Conservation (phyloP, 1,284 basidiomycete species). For the Tremellales sp. region DNA sequence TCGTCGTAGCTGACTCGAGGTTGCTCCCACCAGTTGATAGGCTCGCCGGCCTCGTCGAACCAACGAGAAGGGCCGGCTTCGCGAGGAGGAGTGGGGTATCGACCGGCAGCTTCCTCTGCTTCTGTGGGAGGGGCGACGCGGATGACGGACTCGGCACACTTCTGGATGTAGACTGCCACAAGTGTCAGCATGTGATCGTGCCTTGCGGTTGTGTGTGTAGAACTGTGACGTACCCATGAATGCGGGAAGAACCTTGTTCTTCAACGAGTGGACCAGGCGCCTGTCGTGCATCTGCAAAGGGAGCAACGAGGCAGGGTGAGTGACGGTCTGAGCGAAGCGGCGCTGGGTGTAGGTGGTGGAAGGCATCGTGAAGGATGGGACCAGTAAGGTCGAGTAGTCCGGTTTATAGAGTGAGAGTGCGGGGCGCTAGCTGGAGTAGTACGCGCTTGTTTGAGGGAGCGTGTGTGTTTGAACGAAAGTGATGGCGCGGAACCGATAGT, state of each 20-base stretch:
- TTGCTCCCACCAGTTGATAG: conserved; percentile 47
- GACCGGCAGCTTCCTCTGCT: conserved; percentile 11
- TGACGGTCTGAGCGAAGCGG: too few species aligned
- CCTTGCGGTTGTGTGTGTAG: not conserved
- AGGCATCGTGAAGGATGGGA: too few species aligned
- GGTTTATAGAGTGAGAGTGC: too few species aligned
- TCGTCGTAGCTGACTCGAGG: conserved; percentile 29
- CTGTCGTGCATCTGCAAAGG: conserved; percentile 64
- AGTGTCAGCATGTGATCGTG: conserved; percentile 7
- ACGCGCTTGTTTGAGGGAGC: too few species aligned
- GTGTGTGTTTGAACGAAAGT: too few species aligned
- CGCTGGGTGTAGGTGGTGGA: too few species aligned
- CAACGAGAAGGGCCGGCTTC: conserved; percentile 45
- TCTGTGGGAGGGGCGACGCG: conserved; percentile 24
- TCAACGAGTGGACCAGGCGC: conserved; percentile 52
- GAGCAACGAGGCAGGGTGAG: conserved; percentile 60
- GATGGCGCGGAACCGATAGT: too few species aligned
- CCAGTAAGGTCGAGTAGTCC: too few species aligned
- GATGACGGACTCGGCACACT: conserved; percentile 40
- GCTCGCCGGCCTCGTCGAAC: conserved; percentile 19
- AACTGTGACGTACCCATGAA: conserved; percentile 61
- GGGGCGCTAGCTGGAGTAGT: too few species aligned
- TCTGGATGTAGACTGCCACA: conserved; percentile 51
- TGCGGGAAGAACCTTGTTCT: conserved; percentile 51
- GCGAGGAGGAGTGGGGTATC: conserved; percentile 55